phyloP scores from a whole-genome alignment of 2,329 filamentous ascomycete species.

The Fusarium ramigenum region DNA sequence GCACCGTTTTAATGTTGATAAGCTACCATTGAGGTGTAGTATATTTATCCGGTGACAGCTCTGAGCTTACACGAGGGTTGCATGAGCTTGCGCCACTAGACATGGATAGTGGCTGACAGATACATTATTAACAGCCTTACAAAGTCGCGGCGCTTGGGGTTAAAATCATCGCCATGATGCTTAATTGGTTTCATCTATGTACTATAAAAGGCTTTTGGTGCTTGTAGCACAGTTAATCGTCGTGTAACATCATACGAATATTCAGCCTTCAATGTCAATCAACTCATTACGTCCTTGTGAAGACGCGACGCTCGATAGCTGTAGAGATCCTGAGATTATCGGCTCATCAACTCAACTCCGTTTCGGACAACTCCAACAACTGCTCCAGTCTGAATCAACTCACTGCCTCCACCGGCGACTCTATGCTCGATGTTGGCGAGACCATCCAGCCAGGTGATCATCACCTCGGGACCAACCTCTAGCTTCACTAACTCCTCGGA shows the following conservation, averaged over 20 bases:
- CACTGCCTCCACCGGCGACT: constrained; percentile 85
- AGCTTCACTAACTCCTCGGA: constrained; percentile 84
- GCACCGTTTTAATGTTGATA: background rate
- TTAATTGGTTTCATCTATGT: constrained; percentile 5
- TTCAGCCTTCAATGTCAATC: background rate
- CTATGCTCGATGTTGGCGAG: constrained; percentile 93
- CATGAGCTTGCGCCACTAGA: constrained; percentile 34
- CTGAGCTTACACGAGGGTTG: constrained; percentile 19
- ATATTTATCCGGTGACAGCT: constrained; percentile 9
- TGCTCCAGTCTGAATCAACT: constrained; percentile 90
- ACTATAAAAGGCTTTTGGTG: background rate
- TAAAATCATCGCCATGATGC: background rate
- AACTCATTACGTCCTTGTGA: background rate
- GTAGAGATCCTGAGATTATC: constrained; percentile 32
- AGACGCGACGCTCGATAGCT: background rate
- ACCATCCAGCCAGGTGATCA: constrained; percentile 91
- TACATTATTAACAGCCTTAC: constrained; percentile 13
- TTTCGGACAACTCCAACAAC: constrained; percentile 88
- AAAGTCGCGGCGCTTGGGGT: background rate
- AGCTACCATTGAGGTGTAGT: constrained; percentile 8
- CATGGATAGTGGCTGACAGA: constrained; percentile 16
- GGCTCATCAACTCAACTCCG: constrained; percentile 77
- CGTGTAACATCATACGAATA: background rate
- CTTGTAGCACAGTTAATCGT: background rate
- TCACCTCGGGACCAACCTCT: constrained; percentile 85